A percentile compares a stretch with the other conserved stretches of the same genome.
These are phyloP conservation scores for Xylaria castorea DNA, from an alignment of 495 filamentous ascomycete species.

Conservation along the genomic window DNA sequence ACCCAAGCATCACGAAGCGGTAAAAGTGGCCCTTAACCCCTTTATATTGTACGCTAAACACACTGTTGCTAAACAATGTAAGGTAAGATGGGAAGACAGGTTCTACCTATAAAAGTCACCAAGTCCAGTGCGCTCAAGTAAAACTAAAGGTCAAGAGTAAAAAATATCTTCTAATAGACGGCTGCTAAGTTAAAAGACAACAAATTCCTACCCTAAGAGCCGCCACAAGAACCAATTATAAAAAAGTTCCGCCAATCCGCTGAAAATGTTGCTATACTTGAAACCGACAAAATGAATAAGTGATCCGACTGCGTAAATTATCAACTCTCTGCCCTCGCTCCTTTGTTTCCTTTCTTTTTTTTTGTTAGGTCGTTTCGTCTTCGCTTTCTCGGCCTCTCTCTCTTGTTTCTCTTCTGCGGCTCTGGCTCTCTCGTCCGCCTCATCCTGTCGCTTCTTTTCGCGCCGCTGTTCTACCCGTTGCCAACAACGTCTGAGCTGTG, in stretches of 20 bases:
- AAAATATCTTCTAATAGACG: background rate
- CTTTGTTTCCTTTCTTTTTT: background rate
- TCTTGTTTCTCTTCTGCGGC: background rate
- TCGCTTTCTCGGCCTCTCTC: background rate
- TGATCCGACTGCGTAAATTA: background rate
- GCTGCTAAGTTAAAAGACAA: background rate
- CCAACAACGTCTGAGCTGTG: background rate
- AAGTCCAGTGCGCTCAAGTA: background rate
- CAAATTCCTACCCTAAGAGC: background rate
- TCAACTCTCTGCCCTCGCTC: background rate
- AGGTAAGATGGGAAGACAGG: background rate
- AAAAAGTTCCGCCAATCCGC: background rate
- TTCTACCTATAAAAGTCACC: background rate
- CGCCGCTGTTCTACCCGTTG: background rate
- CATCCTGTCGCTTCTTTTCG: background rate
- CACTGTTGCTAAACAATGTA: background rate
- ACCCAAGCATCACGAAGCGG: background rate
- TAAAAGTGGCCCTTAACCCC: background rate
- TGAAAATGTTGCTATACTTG: background rate
- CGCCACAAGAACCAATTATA: background rate
- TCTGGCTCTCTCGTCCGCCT: background rate
- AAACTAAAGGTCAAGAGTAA: background rate
- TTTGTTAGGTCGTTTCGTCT: too few species aligned
- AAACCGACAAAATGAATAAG: background rate
- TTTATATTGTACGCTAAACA: background rate